Evolutionary conservation across 2,329 filamentous ascomycete species (phyloP).

Genomic region (Hymenoscyphus scutula): DNA sequence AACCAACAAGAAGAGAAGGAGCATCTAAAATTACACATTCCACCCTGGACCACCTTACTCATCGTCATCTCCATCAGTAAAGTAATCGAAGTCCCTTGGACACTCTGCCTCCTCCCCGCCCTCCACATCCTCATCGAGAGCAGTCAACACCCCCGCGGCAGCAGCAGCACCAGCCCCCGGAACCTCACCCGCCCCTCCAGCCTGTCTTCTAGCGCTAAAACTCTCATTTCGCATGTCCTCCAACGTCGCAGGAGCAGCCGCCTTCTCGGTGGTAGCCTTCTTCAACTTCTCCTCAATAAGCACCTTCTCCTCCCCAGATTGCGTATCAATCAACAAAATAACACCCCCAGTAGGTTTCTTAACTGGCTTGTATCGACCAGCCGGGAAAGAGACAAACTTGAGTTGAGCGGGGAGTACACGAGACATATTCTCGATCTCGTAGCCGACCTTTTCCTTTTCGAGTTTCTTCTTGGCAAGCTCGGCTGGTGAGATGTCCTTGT

Average conservation of each 20-base stretch:
- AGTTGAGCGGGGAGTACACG: conserved; percentile 88
- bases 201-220: conserved; percentile 42
- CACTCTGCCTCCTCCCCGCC: conserved; percentile 68
- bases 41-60: conserved; percentile 4
- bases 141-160: conserved; percentile 77
- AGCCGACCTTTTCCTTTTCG: conserved; percentile 95
- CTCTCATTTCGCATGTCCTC: conserved; percentile 33
- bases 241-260: conserved; percentile 43
- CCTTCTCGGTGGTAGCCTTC: conserved; percentile 66
- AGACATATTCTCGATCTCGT: conserved; percentile 95
- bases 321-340: conserved; percentile 82
- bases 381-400: conserved; percentile 91
- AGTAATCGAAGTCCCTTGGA: conserved; percentile 76
- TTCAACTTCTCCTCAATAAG: conserved; percentile 91
- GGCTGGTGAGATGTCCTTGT: conserved; percentile 56
- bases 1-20: conserved; percentile 8
- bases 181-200: conserved; percentile 34
- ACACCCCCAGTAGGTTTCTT: conserved; percentile 94
- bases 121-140: conserved; percentile 81
- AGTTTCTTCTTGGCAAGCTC: conserved; percentile 77
- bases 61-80: conserved; percentile 46
- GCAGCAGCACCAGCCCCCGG: conserved; percentile 57
- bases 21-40: conserved; percentile 29
- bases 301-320: conserved; percentile 73
- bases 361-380: conserved; percentile 88